A percentile compares a stretch with the other conserved stretches of the same genome.
Conservation (phyloP, 2,329 filamentous ascomycete species). For the Colletotrichum liaoningense region DNA sequence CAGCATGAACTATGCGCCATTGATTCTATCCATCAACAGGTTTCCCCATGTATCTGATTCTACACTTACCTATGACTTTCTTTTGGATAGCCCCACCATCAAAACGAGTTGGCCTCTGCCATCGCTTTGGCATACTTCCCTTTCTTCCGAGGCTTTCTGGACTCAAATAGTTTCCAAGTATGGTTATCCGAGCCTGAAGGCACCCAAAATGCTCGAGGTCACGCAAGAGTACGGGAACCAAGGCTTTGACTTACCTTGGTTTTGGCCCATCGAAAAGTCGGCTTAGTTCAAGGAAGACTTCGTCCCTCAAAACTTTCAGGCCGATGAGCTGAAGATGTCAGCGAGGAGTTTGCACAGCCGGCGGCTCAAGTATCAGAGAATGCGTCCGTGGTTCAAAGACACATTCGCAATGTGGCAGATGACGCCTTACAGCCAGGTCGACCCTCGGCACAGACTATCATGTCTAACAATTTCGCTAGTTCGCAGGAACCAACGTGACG, state of each 20-base stretch:
- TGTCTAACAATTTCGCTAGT: not conserved
- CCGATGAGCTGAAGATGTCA: not conserved
- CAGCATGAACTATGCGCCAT: not conserved
- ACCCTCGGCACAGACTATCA: not conserved
- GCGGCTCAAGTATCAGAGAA: not conserved
- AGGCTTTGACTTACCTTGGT: not conserved
- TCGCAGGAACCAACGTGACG: not conserved
- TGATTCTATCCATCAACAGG: not conserved
- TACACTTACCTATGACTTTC: not conserved
- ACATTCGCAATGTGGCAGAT: slow-evolving; percentile 22
- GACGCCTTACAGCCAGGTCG: slow-evolving; percentile 15
- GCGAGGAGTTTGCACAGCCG: slow-evolving; percentile 4
- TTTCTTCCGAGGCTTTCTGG: slow-evolving; percentile 2
- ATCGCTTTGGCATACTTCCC: not conserved
- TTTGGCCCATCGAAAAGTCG: not conserved
- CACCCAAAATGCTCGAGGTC: not conserved
- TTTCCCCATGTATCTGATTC: not conserved
- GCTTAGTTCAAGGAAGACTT: not conserved
- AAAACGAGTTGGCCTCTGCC: not conserved
- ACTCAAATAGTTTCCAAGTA: not conserved
- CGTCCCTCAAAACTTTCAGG: not conserved
- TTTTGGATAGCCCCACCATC: not conserved
- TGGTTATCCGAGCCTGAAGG: not conserved
- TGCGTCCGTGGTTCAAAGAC: slow-evolving; percentile 24
- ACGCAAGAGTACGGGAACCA: not conserved